phyloP scores from a whole-genome alignment of 805 yeast genomes.

The Ogataea parapolymorpha region DNA sequence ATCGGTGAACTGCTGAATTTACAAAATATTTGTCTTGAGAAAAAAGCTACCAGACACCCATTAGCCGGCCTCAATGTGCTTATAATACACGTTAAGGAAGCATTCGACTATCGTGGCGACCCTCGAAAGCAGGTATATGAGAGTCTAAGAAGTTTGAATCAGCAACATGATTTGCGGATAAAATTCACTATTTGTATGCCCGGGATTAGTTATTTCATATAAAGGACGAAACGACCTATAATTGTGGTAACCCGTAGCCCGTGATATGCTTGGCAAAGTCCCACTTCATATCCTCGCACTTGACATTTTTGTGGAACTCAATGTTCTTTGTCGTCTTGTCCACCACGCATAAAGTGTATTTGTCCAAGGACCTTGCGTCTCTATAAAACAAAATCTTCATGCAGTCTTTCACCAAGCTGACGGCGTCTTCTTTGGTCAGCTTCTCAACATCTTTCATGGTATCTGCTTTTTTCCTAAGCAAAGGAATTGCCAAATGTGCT shows the following conservation, averaged over 20 bases:
- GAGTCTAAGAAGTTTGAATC: conserved; percentile 43
- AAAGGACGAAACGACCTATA: conserved; percentile 15
- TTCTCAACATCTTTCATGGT: conserved; percentile 70
- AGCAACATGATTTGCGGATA: conserved; percentile 38
- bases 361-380: conserved; percentile 91
- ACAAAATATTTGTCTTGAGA: conserved; percentile 22
- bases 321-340: conserved; percentile 58
- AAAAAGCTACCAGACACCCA: conserved; percentile 26
- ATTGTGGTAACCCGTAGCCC: conserved; percentile 69
- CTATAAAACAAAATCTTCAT: conserved; percentile 95
- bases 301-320: conserved; percentile 52
- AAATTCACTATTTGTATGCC: conserved; percentile 51
- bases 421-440: conserved; percentile 71
- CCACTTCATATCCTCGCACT: conserved; percentile 81
- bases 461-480: conserved; percentile 81
- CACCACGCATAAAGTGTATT: conserved; percentile 75
- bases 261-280: conserved; percentile 80
- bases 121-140: conserved; percentile 56
- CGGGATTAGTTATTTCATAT: conserved; percentile 44
- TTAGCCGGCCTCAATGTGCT: conserved; percentile 45
- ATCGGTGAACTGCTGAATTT: conserved; percentile 50
- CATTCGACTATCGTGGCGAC: conserved; percentile 35
- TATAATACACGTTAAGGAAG: conserved; percentile 53
- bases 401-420: conserved; percentile 70
- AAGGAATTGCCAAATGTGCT: conserved; percentile 88